Base-by-base conservation (phyloP, 2,329 filamentous ascomycete species). In the Exophiala xenobiotica region DNA sequence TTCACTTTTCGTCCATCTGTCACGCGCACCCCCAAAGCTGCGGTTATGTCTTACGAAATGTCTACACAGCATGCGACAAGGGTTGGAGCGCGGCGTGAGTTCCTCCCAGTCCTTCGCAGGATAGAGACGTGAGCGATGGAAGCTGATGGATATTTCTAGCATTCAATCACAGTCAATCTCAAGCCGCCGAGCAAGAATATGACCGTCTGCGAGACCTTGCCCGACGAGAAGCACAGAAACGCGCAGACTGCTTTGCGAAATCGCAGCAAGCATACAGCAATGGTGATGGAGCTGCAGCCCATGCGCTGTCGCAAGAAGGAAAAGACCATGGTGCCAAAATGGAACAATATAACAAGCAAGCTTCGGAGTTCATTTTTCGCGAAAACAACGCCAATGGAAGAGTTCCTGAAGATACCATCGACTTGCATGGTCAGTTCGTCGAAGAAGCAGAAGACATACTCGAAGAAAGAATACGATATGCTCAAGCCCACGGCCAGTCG, bases 361-460 rank as follows among this genome's bases (percentile, higher is more conserved):
- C 93, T 1, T 89, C 88, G 53, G 88, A 96, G 53, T 95, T 82
- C 70, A 97, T 97, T 67, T 96, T 99, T 76, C 86, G 90, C 33
- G 90, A 92, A 73, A 96, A 96, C 76, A 97, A 97, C 68, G 85
- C 88, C 16, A 70, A 77, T 2, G 88, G 83, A 14, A 83, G 86
- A 55, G 86, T 95, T 7, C 79, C 82, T 12, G 76, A 77, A 33
- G 92, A 97, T 70, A 90, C 87, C 6, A 91, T 99, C 63, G 93
- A 99, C 72, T 78, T 99, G 41, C 93, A 99, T 69, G 93, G 93
- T 2, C 87, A 95, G 66, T 96, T 87, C 64, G 91, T 96, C 53
- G 89, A 96, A 68, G 93, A 97, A 74, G 93, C 93, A 4, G 90
- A 96, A 75, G 82, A 89, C 58, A 93, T 96, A 51, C 76, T 97